These are phyloP conservation scores for Piper longum DNA, from an alignment of 164 flowering plant species.

Conservation along the genomic window DNA sequence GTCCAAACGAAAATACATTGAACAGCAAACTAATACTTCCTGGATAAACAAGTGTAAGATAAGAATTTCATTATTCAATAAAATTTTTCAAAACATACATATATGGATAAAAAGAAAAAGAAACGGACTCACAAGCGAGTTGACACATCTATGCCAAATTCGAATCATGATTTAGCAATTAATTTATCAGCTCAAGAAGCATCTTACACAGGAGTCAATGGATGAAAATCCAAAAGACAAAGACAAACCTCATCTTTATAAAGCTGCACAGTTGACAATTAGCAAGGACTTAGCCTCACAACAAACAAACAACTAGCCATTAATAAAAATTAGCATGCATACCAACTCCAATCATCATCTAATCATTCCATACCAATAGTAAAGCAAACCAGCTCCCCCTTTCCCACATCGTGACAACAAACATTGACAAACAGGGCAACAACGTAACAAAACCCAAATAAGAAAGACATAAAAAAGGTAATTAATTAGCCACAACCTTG, in stretches of 20 bases:
- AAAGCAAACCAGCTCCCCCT: too few species aligned
- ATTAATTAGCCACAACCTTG: conserved; percentile 27
- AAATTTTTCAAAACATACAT: too few species aligned
- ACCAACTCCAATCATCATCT: too few species aligned
- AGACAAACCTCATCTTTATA: conserved; percentile 81
- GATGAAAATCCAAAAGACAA: conserved; percentile 75
- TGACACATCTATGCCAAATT: too few species aligned
- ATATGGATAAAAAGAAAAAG: background rate
- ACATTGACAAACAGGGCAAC: background rate
- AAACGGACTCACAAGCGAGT: too few species aligned
- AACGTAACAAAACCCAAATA: background rate
- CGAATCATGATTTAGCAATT: too few species aligned
- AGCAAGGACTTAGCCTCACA: conserved; percentile 3
- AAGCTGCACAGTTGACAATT: conserved; percentile 31
- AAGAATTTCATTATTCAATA: background rate
- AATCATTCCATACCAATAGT: too few species aligned
- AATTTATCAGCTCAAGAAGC: background rate
- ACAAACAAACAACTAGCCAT: background rate
- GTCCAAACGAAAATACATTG: too few species aligned
- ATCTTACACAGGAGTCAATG: conserved; percentile 82
- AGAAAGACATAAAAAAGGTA: background rate
- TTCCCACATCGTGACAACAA: too few species aligned
- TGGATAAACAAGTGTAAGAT: background rate
- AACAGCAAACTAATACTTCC: too few species aligned
- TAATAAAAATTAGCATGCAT: background rate